phyloP scores from a whole-genome alignment of 83 land plant genomes.

The Thuja plicata region DNA sequence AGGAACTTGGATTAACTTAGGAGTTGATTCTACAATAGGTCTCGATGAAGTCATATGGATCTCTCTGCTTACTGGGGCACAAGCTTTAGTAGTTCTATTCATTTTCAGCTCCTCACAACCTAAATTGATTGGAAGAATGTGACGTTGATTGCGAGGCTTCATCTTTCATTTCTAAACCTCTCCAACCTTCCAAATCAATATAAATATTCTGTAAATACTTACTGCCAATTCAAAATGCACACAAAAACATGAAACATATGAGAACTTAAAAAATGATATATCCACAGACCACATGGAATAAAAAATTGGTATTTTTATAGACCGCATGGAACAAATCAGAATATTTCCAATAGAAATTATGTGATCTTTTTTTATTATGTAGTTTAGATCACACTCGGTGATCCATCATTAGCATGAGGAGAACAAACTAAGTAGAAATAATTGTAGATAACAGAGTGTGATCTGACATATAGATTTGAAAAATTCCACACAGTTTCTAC shows the following conservation, averaged over 20 bases:
- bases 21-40: conserved; percentile 9
- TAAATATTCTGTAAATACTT: background rate
- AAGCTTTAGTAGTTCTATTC: background rate
- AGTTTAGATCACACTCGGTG: too few species aligned
- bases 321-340: too few species aligned
- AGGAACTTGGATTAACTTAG: conserved; percentile 7
- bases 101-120: conserved; percentile 25
- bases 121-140: conserved; percentile 49
- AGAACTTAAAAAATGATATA: too few species aligned
- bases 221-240: background rate
- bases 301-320: too few species aligned
- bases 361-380: too few species aligned
- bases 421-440: too few species aligned
- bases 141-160: conserved; percentile 92
- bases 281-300: too few species aligned
- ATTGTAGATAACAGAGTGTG: too few species aligned
- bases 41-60: conserved; percentile 10
- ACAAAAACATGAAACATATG: background rate
- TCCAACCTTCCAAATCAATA: conserved; percentile 16
- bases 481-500: too few species aligned
- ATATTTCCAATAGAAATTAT: too few species aligned
- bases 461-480: too few species aligned
- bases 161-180: conserved; percentile 52
- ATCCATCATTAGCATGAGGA: too few species aligned
- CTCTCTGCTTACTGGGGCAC: conserved; percentile 9